A percentile compares a stretch with the other conserved stretches of the same genome.
Evolutionary conservation across 805 yeast genomes (phyloP).

Genomic region (Schwanniomyces polymorphus): DNA sequence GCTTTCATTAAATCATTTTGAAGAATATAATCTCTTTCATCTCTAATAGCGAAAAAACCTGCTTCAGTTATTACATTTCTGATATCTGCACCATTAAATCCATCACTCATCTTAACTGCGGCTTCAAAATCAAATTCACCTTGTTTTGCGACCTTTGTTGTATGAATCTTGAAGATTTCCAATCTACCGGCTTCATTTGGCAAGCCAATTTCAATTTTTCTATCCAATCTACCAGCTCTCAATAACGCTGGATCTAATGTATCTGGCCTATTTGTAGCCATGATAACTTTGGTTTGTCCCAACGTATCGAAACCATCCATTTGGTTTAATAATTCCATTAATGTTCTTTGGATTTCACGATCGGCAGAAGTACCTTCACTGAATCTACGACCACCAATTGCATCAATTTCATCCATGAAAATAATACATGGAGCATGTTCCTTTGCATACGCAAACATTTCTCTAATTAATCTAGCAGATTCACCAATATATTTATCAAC

Average conservation of each 20-base stretch:
- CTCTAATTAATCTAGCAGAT: slow-evolving; percentile 93
- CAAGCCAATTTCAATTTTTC: slow-evolving; percentile 92
- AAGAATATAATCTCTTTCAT: slow-evolving; percentile 90
- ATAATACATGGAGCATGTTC: slow-evolving; percentile 98
- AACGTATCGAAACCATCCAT: slow-evolving; percentile 98
- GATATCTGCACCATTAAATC: slow-evolving; percentile 98
- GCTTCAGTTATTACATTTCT: slow-evolving; percentile 98
- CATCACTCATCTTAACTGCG: slow-evolving; percentile 97
- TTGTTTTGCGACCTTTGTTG: slow-evolving; percentile 77
- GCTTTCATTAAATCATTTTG: slow-evolving; percentile 98
- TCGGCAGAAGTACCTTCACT: slow-evolving; percentile 98
- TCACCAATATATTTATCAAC: slow-evolving; percentile 98
- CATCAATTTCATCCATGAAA: slow-evolving; percentile 98
- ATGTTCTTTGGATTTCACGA: slow-evolving; percentile 96
- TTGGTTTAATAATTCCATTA: slow-evolving; percentile 95
- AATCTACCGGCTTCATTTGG: slow-evolving; percentile 96
- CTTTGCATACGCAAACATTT: slow-evolving; percentile 96
- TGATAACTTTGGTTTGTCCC: slow-evolving; percentile 95
- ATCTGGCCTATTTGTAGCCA: slow-evolving; percentile 99
- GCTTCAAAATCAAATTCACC: slow-evolving; percentile 98
- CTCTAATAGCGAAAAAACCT: slow-evolving; percentile 96
- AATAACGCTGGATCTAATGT: slow-evolving; percentile 95
- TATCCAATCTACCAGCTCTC: slow-evolving; percentile 96
- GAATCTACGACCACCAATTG: slow-evolving; percentile 97
- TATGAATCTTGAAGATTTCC: slow-evolving; percentile 92